Evolutionary conservation across 1,139 yeast genomes (phyloP).

Genomic region (Candida dubliniensis): DNA sequence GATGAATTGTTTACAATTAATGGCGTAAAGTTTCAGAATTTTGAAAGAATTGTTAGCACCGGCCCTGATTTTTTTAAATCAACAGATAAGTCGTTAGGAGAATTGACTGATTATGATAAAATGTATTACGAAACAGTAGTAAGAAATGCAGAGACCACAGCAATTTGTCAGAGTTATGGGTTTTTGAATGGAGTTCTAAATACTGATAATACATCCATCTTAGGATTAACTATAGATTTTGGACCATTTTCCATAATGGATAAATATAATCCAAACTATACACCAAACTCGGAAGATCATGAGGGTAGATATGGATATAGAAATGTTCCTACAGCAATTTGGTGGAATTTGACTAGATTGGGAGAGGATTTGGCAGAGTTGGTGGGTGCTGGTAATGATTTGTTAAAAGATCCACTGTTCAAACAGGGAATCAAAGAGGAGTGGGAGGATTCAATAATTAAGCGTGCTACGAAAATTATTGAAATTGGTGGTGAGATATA

Average conservation of each 20-base stretch:
- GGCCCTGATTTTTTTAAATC: conserved; percentile 24
- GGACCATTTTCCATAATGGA: conserved; percentile 95
- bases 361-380: conserved; percentile 85
- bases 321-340: conserved; percentile 80
- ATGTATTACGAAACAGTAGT: conserved; percentile 69
- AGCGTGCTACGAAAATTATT: conserved; percentile 66
- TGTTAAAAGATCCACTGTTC: conserved; percentile 42
- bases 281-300: conserved; percentile 90
- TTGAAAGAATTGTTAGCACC: conserved; percentile 18
- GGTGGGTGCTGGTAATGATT: conserved; percentile 63
- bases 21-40: conserved; percentile 36
- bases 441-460: conserved; percentile 51
- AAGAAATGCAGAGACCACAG: conserved; percentile 76
- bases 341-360: conserved; percentile 90
- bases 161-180: conserved; percentile 89
- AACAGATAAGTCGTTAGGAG: conserved; percentile 24
- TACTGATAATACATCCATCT: conserved; percentile 87
- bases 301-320: conserved; percentile 70
- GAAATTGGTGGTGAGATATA: conserved; percentile 65
- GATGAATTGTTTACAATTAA: conserved; percentile 54
- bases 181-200: conserved; percentile 91
- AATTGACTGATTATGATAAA: conserved; percentile 64
- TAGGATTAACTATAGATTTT: conserved; percentile 86
- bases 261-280: conserved; percentile 73
- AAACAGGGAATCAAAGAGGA: conserved; percentile 42